Evolutionary conservation across 2,329 filamentous ascomycete genomes (phyloP).

Genomic region (Epichloe brachyelytri): DNA sequence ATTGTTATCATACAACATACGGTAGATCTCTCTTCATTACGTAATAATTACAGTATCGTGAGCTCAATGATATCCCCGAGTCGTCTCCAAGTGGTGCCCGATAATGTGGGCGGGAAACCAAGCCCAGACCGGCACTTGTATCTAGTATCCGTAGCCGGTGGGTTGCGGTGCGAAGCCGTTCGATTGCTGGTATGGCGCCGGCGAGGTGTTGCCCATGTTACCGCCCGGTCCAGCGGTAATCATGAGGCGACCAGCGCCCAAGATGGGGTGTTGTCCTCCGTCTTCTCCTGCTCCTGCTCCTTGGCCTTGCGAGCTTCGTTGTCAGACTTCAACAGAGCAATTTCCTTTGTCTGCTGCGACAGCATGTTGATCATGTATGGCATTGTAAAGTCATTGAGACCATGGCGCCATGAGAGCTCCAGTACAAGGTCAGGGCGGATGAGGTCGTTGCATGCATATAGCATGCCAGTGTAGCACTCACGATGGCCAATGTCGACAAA

Average conservation of each 20-base stretch:
- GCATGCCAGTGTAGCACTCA: conserved; percentile 99
- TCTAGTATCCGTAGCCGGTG: conserved; percentile 60
- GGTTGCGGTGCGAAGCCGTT: conserved; percentile 86
- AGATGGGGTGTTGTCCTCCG: conserved; percentile 85
- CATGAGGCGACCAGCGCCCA: conserved; percentile 82
- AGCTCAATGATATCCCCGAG: conserved; percentile 14
- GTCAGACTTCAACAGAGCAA: conserved; percentile 78
- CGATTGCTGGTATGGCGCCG: conserved; percentile 58
- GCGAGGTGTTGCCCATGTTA: conserved; percentile 34
- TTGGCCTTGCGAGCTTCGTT: conserved; percentile 85
- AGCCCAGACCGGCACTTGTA: conserved; percentile 17
- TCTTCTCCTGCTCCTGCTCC: conserved; percentile 61
- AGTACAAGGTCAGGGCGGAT: conserved; percentile 86
- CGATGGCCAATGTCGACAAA: conserved; percentile 98
- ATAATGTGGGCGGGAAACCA: conserved; percentile 9
- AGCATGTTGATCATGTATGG: conserved; percentile 99
- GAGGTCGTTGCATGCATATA: conserved; percentile 96
- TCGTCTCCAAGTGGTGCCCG: not conserved
- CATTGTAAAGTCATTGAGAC: conserved; percentile 95
- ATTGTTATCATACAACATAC: conserved; percentile 10
- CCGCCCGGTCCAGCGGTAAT: conserved; percentile 79
- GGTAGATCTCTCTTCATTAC: not conserved
- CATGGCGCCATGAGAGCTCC: conserved; percentile 94
- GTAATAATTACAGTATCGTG: conserved; percentile 6
- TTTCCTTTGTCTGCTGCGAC: conserved; percentile 75